Percentiles rank a stretch among this genome's conserved stretches.
These are phyloP conservation scores for Paramecium sexaurelia DNA, from an alignment of 73 alveolate genomes.

Conservation along the genomic window DNA sequence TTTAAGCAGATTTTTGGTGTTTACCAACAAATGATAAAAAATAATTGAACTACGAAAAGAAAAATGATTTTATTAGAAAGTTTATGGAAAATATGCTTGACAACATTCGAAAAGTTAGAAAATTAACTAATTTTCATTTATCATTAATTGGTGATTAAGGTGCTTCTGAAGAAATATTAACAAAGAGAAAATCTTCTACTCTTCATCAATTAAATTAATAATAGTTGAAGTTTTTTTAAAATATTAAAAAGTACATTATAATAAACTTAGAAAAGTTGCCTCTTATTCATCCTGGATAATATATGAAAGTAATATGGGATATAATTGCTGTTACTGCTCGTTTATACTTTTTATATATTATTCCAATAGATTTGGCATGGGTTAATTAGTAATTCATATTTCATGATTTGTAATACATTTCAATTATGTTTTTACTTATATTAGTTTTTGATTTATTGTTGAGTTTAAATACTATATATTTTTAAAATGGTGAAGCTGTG, in stretches of 20 bases:
- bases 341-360: slow-evolving; percentile 25
- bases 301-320: not conserved
- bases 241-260: not conserved
- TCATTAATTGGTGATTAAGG: not conserved
- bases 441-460: not conserved
- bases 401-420: not conserved
- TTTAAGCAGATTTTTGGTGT: not conserved
- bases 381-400: not conserved
- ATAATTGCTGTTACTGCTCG: slow-evolving; percentile 4
- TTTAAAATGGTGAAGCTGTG: slow-evolving; percentile 5
- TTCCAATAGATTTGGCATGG: slow-evolving; percentile 58
- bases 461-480: slow-evolving; percentile 29
- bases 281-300: not conserved
- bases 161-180: not conserved
- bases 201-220: not conserved
- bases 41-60: not conserved
- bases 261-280: not conserved
- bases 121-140: not conserved
- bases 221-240: not conserved
- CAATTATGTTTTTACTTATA: not conserved
- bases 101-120: not conserved
- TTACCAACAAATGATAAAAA: not conserved
- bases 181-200: not conserved
- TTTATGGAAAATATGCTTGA: slow-evolving; percentile 1
- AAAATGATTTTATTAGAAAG: not conserved